Conservation (phyloP, 2,329 filamentous ascomycete genomes). For the Penicillium sp. region DNA sequence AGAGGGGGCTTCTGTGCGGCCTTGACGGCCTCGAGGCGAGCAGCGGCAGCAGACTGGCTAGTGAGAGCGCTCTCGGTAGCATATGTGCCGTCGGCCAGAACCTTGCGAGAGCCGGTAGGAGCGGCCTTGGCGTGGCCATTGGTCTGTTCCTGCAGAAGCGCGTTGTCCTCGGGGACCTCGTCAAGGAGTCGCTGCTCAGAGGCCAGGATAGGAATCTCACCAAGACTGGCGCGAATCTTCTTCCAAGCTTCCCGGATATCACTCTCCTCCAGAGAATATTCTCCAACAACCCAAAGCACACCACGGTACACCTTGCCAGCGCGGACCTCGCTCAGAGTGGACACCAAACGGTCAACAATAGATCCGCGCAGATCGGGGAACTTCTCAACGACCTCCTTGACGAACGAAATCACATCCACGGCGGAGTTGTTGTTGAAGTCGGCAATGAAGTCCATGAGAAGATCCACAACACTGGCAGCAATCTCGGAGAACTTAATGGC, state of each 20-base stretch:
- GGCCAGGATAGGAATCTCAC: constrained; percentile 94
- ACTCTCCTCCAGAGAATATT: constrained; percentile 91
- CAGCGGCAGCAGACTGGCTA: constrained; percentile 84
- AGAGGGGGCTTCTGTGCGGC: constrained; percentile 94
- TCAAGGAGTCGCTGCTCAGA: constrained; percentile 92
- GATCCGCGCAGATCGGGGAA: constrained; percentile 86
- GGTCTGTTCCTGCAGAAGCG: constrained; percentile 67
- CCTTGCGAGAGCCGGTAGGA: constrained; percentile 82
- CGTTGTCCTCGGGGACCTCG: constrained; percentile 71
- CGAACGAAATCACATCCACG: constrained; percentile 96
- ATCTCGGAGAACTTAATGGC: constrained; percentile 99
- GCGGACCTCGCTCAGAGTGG: constrained; percentile 87
- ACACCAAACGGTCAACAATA: constrained; percentile 85
- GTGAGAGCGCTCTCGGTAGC: constrained; percentile 95
- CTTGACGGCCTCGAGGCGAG: constrained; percentile 93
- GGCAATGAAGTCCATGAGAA: constrained; percentile 98
- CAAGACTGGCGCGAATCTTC: constrained; percentile 86
- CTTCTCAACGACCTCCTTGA: constrained; percentile 98
- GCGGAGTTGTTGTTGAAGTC: constrained; percentile 98
- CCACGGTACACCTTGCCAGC: constrained; percentile 97
- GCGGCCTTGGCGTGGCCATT: constrained; percentile 81
- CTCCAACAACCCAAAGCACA: constrained; percentile 95
- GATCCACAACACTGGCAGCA: constrained; percentile 90
- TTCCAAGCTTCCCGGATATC: constrained; percentile 98
- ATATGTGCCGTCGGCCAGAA: constrained; percentile 95